phyloP scores from a whole-genome alignment of 2,329 filamentous ascomycete species.

The Colletotrichum melonis region DNA sequence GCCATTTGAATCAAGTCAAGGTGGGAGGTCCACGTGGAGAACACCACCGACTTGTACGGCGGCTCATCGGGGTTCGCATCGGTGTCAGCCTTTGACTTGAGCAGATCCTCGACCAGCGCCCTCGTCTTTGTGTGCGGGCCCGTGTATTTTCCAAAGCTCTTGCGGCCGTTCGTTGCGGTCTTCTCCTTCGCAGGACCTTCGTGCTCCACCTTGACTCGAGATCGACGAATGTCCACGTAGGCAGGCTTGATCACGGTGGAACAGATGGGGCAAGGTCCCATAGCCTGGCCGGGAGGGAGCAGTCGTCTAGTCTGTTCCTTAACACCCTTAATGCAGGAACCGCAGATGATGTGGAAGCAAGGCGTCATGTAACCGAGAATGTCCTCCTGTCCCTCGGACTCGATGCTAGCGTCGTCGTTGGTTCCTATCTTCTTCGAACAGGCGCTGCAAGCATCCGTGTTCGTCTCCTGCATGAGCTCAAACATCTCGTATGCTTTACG shows the following conservation, averaged over 20 bases:
- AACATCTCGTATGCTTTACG: conserved; percentile 88
- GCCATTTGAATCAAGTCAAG: conserved; percentile 92
- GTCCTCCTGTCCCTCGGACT: conserved; percentile 70
- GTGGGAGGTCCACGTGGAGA: conserved; percentile 96
- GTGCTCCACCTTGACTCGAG: conserved; percentile 68
- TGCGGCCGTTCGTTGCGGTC: conserved; percentile 38
- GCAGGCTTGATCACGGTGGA: conserved; percentile 70
- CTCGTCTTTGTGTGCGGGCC: conserved; percentile 94
- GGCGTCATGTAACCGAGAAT: conserved; percentile 83
- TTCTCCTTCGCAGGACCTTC: conserved; percentile 57
- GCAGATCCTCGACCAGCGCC: conserved; percentile 81
- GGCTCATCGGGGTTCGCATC: conserved; percentile 70
- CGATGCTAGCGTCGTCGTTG: conserved; percentile 66
- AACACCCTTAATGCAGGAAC: conserved; percentile 74
- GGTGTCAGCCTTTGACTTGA: conserved; percentile 72
- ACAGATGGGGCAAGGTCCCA: conserved; percentile 76
- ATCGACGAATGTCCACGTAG: conserved; percentile 76
- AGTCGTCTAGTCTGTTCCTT: conserved; percentile 61
- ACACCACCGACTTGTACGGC: conserved; percentile 92
- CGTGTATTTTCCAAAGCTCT: conserved; percentile 72
- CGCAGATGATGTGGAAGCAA: conserved; percentile 89
- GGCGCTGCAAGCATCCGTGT: conserved; percentile 77
- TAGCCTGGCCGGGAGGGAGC: conserved; percentile 48
- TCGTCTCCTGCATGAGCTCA: conserved; percentile 84
- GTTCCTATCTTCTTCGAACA: conserved; percentile 75